phyloP scores from a whole-genome alignment of 2,329 filamentous ascomycete genomes.

The Ilyonectria robusta region DNA sequence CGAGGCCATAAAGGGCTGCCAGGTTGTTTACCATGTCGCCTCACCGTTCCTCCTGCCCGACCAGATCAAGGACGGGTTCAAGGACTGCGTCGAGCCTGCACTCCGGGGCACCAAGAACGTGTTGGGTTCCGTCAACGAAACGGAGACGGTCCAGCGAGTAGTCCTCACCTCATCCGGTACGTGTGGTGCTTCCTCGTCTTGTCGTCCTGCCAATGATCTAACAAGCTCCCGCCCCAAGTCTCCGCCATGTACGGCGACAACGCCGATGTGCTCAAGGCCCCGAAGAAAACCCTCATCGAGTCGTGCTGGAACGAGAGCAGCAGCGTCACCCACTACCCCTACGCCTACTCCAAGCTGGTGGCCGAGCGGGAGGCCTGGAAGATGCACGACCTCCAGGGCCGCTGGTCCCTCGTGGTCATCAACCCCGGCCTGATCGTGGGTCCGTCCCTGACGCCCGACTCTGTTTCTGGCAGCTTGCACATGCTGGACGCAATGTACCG shows the following conservation, averaged over 20 bases:
- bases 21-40: conserved; percentile 52
- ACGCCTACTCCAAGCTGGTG: no score
- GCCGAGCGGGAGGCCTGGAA: no score
- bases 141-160: not conserved
- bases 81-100: conserved; percentile 1
- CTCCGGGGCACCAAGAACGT: not conserved
- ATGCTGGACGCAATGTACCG: no score
- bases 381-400: no score
- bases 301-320: not conserved
- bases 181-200: no score
- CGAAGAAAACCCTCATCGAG: not conserved
- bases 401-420: no score
- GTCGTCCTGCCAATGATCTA: no score
- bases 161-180: no score
- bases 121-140: not conserved
- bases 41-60: conserved; percentile 47
- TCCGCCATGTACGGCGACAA: not conserved
- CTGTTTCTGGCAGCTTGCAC: not conserved
- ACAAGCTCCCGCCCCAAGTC: not conserved
- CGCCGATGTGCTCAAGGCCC: not conserved
- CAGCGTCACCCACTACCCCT: not conserved
- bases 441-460: no score
- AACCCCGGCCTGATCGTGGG: no score
- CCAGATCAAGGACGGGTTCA: not conserved
- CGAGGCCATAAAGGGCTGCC: conserved; percentile 46